Percentiles rank a stretch among this genome's conserved stretches.
Evolutionary conservation across 2,329 filamentous ascomycete genomes (phyloP).

Genomic region (Aureobasidium mangrovei): DNA sequence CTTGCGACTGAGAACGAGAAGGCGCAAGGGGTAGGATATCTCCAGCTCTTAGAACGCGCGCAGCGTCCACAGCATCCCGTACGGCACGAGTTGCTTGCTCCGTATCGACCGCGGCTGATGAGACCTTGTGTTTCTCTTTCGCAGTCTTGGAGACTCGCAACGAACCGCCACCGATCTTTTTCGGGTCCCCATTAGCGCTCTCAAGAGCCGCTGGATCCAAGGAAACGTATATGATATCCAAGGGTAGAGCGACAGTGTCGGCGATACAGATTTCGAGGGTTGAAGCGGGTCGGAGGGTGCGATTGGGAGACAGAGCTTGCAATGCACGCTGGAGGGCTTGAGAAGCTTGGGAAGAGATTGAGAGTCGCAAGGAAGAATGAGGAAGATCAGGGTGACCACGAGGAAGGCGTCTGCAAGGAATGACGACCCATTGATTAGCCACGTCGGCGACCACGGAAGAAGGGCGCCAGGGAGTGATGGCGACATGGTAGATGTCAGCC

Average conservation of each 20-base stretch:
- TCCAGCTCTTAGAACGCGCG: conserved; percentile 72
- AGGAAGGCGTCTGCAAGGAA: conserved; percentile 57
- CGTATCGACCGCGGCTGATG: not conserved
- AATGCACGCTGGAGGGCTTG: conserved; percentile 48
- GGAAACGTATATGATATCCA: conserved; percentile 81
- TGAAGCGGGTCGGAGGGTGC: conserved; percentile 59
- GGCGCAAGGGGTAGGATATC: conserved; percentile 73
- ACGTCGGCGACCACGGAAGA: conserved; percentile 41
- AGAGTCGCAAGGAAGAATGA: conserved; percentile 71
- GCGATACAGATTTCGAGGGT: conserved; percentile 77
- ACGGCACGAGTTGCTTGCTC: conserved; percentile 2
- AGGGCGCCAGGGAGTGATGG: conserved; percentile 66
- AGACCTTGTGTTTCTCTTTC: not conserved
- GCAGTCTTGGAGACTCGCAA: conserved; percentile 31
- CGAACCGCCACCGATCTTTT: conserved; percentile 66
- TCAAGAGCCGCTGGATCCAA: conserved; percentile 73
- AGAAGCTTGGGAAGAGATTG: conserved; percentile 60
- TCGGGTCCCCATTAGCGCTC: conserved; percentile 74
- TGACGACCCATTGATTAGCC: conserved; percentile 71
- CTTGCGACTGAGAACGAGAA: conserved; percentile 78
- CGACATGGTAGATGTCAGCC: conserved; percentile 42
- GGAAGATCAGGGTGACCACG: conserved; percentile 48
- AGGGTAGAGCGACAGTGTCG: conserved; percentile 66
- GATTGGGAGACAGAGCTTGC: conserved; percentile 9
- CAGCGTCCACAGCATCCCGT: conserved; percentile 30